These are phyloP conservation scores for Trypanosoma scelopori DNA, from an alignment of 208 protist genomes.

Conservation along the genomic window DNA sequence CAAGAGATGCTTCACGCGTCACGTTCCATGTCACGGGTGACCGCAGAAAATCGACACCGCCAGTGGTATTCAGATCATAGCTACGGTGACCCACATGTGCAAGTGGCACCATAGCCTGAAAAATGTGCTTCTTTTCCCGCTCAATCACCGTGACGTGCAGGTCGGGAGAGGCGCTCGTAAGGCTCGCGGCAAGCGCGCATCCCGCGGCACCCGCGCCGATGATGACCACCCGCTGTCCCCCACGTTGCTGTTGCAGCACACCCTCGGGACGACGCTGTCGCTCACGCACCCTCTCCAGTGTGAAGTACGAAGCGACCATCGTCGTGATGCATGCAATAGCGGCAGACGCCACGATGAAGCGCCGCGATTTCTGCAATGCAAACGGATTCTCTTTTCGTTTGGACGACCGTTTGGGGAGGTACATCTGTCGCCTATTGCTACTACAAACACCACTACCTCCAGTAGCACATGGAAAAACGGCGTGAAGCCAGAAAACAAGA, in stretches of 20 bases:
- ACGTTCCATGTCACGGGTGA: conserved; percentile 81
- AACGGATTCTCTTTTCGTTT: conserved; percentile 47
- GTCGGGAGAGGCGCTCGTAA: conserved; percentile 53
- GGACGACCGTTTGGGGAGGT: conserved; percentile 48
- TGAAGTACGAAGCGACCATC: conserved; percentile 31
- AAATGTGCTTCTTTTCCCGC: conserved; percentile 56
- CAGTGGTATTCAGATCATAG: conserved; percentile 83
- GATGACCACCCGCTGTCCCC: conserved; percentile 66
- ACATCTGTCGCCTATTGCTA: conserved; percentile 35
- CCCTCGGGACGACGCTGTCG: conserved; percentile 37
- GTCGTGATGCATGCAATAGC: conserved; percentile 35
- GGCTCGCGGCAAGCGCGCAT: conserved; percentile 47
- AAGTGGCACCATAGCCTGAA: conserved; percentile 58
- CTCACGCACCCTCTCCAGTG: conserved; percentile 44
- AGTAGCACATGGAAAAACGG: neutral
- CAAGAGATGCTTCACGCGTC: conserved; percentile 66
- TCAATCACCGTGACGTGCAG: conserved; percentile 82
- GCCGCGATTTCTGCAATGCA: conserved; percentile 49
- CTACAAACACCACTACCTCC: neutral
- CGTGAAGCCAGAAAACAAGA: neutral
- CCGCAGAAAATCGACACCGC: conserved; percentile 62
- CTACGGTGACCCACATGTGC: conserved; percentile 85
- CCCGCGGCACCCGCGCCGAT: conserved; percentile 73
- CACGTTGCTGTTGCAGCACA: conserved; percentile 26
- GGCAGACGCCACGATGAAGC: conserved; percentile 39